Percentiles rank a stretch among this genome's conserved stretches.
Conservation (phyloP, 805 yeast genomes). For the Saturnispora gosingensis region DNA sequence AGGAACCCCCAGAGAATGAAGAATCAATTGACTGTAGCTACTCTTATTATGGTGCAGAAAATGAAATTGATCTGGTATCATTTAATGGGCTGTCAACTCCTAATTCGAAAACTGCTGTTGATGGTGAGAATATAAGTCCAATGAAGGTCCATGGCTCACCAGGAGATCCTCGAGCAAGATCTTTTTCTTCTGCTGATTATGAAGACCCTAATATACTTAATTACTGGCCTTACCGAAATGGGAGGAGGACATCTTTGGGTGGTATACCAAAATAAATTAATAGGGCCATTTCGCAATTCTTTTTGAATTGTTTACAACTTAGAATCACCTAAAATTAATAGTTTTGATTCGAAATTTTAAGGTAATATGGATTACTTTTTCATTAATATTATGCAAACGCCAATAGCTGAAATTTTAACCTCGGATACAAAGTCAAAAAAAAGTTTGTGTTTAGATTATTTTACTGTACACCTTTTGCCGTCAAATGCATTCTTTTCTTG, state of each 20-base stretch:
- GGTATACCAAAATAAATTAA: not conserved
- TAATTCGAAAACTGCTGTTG: not conserved
- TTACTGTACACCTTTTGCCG: too few relatives aligned
- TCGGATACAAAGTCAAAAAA: too few relatives aligned
- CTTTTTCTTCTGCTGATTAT: not conserved
- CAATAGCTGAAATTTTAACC: too few relatives aligned
- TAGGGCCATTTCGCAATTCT: not conserved
- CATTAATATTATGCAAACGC: too few relatives aligned
- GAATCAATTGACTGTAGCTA: not conserved
- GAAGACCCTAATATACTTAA: not conserved
- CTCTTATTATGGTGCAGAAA: constrained; percentile 4
- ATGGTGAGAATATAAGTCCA: not conserved
- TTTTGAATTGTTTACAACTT: too few relatives aligned
- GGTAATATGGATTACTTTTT: too few relatives aligned
- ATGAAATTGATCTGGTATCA: not conserved
- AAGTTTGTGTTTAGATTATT: too few relatives aligned
- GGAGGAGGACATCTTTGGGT: not conserved
- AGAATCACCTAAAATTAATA: too few relatives aligned
- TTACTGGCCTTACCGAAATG: not conserved
- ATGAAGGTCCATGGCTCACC: not conserved
- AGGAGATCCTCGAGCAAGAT: not conserved
- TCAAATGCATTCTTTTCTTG: too few relatives aligned
- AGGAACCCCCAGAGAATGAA: not conserved
- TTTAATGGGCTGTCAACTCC: not conserved
- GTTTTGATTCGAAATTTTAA: too few relatives aligned